These are phyloP conservation scores for Penicillium pulvis DNA, from an alignment of 495 filamentous ascomycete species.

Conservation along the genomic window DNA sequence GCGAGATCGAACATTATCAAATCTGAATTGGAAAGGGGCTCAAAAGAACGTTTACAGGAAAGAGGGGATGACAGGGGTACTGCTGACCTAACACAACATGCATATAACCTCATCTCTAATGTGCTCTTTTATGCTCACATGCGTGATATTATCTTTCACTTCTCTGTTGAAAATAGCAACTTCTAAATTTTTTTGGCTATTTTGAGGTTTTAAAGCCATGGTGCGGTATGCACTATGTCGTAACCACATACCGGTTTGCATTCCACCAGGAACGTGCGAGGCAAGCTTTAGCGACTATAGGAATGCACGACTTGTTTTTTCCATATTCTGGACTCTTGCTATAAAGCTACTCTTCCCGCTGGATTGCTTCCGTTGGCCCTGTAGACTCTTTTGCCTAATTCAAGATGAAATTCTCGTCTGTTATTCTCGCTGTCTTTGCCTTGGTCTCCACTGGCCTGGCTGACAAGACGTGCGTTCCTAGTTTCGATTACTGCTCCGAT, in stretches of 20 bases:
- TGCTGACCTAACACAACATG: neutral
- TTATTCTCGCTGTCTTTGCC: conserved; percentile 29
- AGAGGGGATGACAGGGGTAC: neutral
- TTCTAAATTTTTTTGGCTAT: neutral
- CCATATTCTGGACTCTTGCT: neutral
- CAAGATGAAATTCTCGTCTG: conserved; percentile 32
- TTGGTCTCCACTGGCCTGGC: conserved; percentile 32
- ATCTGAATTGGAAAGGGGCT: too few species aligned
- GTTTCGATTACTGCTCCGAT: conserved; percentile 45
- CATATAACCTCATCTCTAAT: neutral
- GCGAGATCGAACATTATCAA: too few species aligned
- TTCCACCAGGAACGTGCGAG: conserved; percentile 18
- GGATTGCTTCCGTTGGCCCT: neutral
- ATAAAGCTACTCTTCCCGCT: neutral
- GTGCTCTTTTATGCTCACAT: too few species aligned
- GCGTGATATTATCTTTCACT: neutral
- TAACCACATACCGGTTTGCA: conserved; percentile 26
- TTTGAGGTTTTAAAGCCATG: neutral
- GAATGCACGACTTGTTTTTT: conserved; percentile 18
- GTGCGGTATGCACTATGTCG: conserved; percentile 15
- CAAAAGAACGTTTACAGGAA: too few species aligned
- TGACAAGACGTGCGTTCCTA: conserved; percentile 40
- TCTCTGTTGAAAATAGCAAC: neutral
- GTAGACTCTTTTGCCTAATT: neutral
- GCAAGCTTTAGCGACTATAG: conserved; percentile 17